Base-by-base conservation (phyloP, 768 basidiomycete species). In the Mycena floridula region DNA sequence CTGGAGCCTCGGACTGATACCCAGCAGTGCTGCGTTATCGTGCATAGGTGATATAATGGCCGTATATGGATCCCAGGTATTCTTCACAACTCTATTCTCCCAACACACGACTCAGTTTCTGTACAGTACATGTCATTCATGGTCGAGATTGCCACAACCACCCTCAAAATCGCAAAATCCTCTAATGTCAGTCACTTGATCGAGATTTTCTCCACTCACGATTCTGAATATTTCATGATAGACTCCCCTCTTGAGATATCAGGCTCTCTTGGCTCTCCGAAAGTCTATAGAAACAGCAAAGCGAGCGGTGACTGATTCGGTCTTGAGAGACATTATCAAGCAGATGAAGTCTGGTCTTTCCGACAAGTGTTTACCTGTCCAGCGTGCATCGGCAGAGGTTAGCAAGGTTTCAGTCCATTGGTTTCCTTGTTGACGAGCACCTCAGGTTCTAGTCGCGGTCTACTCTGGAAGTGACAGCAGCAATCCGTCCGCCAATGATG, bases 71-170 rank as follows among this genome's bases (percentile, higher is more conserved):
- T 72, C 82, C 4, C 89, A 96, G 68, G 92, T 88, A 58, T 44
- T 82, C n/a, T n/a, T 56, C 12, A 15, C n/a, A 26, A 26, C 25
- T 13, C 36, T n/a, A 37, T 35, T 20, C 26, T n/a, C 24, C 20
- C 7, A 11, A 28, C 15, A 25, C 39, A 18, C 48, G n/a, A 20
- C 32, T 48, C 13, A 32, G 9, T 26, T 27, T 15, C 23, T 25
- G 40, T 40, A 2, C 50, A 98, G 90, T 82, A 93, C 59, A 95
- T 97, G 93, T 96, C 93, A 0, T 86, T 93, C 53, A 85, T 94
- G 81, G 76, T 83, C 23, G 95, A 98, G 58, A 86, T 94, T 25
- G 67, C 79, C 16, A 66, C 72, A 2, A 68, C 80, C 0, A 70
- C 82, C 0, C 61, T 89, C 35, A 90, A 82, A 59, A 77, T 83